phyloP scores from a whole-genome alignment of 805 yeast genomes.

The Priceomyces carsonii region DNA sequence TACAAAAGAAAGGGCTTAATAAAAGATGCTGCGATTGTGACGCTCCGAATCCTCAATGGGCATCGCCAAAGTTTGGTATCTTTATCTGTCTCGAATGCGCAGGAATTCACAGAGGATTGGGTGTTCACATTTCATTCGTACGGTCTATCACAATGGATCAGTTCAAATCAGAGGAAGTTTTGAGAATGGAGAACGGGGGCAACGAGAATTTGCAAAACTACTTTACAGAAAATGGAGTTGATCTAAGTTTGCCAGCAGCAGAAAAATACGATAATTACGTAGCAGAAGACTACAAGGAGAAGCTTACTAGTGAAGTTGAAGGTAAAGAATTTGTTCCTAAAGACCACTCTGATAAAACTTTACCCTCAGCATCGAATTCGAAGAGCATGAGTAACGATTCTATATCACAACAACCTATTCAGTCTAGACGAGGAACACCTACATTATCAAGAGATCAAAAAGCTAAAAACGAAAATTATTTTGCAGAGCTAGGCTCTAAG shows the following conservation, averaged over 20 bases:
- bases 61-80: conserved; percentile 96
- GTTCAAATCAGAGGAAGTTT: conserved; percentile 88
- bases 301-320: conserved; percentile 71
- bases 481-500: conserved; percentile 72
- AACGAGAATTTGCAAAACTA: conserved; percentile 73
- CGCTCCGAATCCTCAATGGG: conserved; percentile 99
- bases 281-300: conserved; percentile 92
- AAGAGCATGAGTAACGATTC: conserved; percentile 7
- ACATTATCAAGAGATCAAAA: conserved; percentile 37
- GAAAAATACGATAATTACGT: conserved; percentile 83
- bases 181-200: conserved; percentile 93
- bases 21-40: conserved; percentile 91
- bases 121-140: conserved; percentile 96
- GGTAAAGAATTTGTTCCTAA: conserved; percentile 69
- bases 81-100: conserved; percentile 98
- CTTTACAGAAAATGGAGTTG: conserved; percentile 72
- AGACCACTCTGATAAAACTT: conserved; percentile 52
- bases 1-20: conserved; percentile 74
- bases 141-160: conserved; percentile 98
- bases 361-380: conserved; percentile 28
- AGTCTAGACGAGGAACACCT: conserved; percentile 47
- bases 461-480: conserved; percentile 75
- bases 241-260: conserved; percentile 60
- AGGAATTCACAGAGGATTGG: conserved; percentile 92
- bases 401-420: conserved; percentile 26